A percentile compares a stretch with the other conserved stretches of the same genome.
Conservation (phyloP, 495 filamentous ascomycete species). For the Aspergillus diversus region DNA sequence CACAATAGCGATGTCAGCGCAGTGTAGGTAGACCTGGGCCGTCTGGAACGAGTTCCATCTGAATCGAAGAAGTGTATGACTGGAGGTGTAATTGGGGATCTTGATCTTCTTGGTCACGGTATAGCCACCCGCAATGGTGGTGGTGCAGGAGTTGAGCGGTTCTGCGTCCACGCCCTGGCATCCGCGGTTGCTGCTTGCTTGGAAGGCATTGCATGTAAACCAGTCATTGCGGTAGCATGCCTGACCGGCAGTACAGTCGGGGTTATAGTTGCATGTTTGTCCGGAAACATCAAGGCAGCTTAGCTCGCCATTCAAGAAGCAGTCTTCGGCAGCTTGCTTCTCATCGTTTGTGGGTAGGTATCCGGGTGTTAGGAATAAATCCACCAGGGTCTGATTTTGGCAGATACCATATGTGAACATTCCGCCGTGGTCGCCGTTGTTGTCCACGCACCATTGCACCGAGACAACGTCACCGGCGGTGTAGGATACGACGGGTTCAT, state of each 20-base stretch:
- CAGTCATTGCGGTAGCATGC: constrained; percentile 59
- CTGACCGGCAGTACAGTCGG: constrained; percentile 51
- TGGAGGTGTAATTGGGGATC: constrained; percentile 48
- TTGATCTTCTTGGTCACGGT: constrained; percentile 58
- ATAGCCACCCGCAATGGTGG: constrained; percentile 57
- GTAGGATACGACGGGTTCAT: constrained; percentile 48
- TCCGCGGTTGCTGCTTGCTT: constrained; percentile 30
- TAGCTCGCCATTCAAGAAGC: constrained; percentile 53
- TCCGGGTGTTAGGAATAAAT: constrained; percentile 52
- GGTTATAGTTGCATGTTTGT: constrained; percentile 54
- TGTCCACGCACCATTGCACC: constrained; percentile 60
- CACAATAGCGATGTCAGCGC: constrained; percentile 49
- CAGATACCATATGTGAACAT: constrained; percentile 64
- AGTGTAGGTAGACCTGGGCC: constrained; percentile 57
- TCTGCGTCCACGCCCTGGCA: constrained; percentile 57
- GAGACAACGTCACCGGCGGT: constrained; percentile 49
- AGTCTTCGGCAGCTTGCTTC: constrained; percentile 59
- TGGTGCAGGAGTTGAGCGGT: constrained; percentile 49
- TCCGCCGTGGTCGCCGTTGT: constrained; percentile 63
- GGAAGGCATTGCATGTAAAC: constrained; percentile 56
- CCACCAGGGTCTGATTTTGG: constrained; percentile 53
- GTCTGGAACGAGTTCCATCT: constrained; percentile 64
- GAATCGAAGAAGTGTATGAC: constrained; percentile 58
- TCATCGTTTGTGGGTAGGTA: constrained; percentile 56
- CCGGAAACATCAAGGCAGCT: constrained; percentile 56